These are phyloP conservation scores for Pirum gemmata DNA, from an alignment of 78 protist species.

Conservation along the genomic window DNA sequence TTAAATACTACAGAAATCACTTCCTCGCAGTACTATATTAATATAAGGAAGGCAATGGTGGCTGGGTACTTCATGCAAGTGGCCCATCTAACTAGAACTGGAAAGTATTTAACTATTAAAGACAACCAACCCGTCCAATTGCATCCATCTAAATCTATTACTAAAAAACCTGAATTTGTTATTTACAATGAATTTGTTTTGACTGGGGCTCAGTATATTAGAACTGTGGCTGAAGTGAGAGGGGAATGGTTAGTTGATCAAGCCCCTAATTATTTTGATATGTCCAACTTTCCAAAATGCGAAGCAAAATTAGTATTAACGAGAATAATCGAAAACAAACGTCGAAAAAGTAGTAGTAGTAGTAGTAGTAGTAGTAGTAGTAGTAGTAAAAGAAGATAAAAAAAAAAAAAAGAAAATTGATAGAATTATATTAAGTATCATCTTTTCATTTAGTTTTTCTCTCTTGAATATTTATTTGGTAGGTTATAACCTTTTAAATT, in stretches of 20 bases:
- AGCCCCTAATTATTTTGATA: conserved; percentile 83
- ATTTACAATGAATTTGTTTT: conserved; percentile 95
- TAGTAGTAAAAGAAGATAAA: not conserved
- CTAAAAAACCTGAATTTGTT: conserved; percentile 89
- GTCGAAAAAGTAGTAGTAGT: not conserved
- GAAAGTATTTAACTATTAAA: conserved; percentile 86
- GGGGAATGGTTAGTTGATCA: conserved; percentile 56
- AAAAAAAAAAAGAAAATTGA: too few relatives aligned
- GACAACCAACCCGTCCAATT: conserved; percentile 66
- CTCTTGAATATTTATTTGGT: too few relatives aligned
- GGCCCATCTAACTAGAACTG: conserved; percentile 85
- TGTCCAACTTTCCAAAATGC: conserved; percentile 71
- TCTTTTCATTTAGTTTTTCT: too few relatives aligned
- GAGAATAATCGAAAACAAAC: not conserved
- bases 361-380: not conserved
- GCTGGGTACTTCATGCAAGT: conserved; percentile 96
- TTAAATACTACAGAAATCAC: conserved; percentile 9
- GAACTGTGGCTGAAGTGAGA: conserved; percentile 82
- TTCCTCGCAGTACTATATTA: conserved; percentile 71
- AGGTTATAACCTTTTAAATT: too few relatives aligned
- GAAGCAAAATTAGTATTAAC: conserved; percentile 43
- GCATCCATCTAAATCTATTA: conserved; percentile 89
- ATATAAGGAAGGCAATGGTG: conserved; percentile 78
- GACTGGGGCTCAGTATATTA: conserved; percentile 84
- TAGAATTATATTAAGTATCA: too few relatives aligned